A percentile compares a stretch with the other conserved stretches of the same genome.
These are phyloP conservation scores for Penicillium sp. DNA, from an alignment of 2,329 filamentous ascomycete species.

Conservation along the genomic window DNA sequence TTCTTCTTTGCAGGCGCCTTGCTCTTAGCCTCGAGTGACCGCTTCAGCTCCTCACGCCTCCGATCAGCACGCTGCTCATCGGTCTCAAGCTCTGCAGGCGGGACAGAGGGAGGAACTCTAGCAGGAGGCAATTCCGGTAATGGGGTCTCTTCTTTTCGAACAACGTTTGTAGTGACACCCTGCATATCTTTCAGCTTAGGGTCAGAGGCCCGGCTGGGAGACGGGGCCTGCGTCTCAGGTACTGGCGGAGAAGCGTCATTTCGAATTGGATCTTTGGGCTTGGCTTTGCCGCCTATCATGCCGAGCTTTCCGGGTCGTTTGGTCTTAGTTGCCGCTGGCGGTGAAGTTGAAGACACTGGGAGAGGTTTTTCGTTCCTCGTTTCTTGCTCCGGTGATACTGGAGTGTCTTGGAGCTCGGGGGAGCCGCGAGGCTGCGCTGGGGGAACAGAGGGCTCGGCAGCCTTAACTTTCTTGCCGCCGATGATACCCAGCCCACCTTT, in stretches of 20 bases:
- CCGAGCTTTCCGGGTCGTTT: conserved; percentile 36
- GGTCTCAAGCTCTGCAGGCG: conserved; percentile 30
- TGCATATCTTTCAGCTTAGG: neutral
- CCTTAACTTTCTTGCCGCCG: conserved; percentile 21
- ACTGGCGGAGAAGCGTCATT: conserved; percentile 2
- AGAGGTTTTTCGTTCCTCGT: neutral
- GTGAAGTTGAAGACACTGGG: conserved; percentile 10
- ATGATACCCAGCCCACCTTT: conserved; percentile 17
- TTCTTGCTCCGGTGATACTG: neutral
- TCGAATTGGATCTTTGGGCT: conserved; percentile 7
- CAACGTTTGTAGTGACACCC: neutral
- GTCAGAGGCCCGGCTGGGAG: neutral
- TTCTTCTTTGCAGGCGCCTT: conserved; percentile 60
- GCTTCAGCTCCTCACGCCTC: conserved; percentile 59
- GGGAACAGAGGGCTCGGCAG: conserved; percentile 15
- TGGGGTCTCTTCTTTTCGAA: conserved; percentile 1
- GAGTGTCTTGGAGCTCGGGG: conserved; percentile 5
- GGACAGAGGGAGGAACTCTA: neutral
- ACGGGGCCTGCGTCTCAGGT: neutral
- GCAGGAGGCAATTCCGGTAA: neutral
- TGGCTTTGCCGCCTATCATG: conserved; percentile 36
- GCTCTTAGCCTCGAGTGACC: conserved; percentile 53
- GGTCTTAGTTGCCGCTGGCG: conserved; percentile 16
- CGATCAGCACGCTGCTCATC: conserved; percentile 57
- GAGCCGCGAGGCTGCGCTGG: neutral